Evolutionary conservation across 2,329 filamentous ascomycete genomes (phyloP), one percentile per base, ranked within the genome.

Genomic region (Amesomyces nigricolor): DNA sequence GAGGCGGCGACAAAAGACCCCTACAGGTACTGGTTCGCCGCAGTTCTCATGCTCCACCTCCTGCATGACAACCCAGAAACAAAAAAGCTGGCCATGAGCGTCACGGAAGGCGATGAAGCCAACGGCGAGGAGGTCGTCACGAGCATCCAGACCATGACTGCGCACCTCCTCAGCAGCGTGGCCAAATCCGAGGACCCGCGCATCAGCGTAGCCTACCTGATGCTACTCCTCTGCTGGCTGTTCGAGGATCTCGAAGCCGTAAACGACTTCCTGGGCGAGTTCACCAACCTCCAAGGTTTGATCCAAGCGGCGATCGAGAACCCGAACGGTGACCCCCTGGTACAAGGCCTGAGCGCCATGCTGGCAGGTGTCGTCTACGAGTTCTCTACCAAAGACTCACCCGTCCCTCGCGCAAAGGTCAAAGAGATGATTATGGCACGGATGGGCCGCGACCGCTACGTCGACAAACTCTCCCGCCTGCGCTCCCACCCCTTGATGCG

Each of bases 301-400:
- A 83, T 94, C 13, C 88, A 94, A 64, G 82, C 85, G 29, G 83
- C 89, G 40, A 67, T 78, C 17, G 85, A 85, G 60, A 81, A 85
- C 58, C 73, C 78, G 62, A 72, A 78, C 29, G 82, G 82, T 11
- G 85, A 84, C 57, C 75, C 81, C 17, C 75, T 95, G 32, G 78
- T 92, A 13, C 87, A 89, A 61, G 94, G 94, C 2, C 78, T 99
- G 11, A 90, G 88, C 67, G 87, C 91, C 14, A 84, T 91, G 67
- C 74, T 99, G 0, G 78, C 97, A 1, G 94, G 92, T 9, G 86
- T 95, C 17, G 80, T 94, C 4, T 99, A 97, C 68, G 94, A 99
- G 66, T 99, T 97, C 66, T 97, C 92, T 9, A 96, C 92, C 0
- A 96, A 95, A 68, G 94, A 99, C 71, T 97, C 92, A 0, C 90